Evolutionary conservation across 1,139 yeast genomes (phyloP).

Genomic region (Ogataea hybrid): DNA sequence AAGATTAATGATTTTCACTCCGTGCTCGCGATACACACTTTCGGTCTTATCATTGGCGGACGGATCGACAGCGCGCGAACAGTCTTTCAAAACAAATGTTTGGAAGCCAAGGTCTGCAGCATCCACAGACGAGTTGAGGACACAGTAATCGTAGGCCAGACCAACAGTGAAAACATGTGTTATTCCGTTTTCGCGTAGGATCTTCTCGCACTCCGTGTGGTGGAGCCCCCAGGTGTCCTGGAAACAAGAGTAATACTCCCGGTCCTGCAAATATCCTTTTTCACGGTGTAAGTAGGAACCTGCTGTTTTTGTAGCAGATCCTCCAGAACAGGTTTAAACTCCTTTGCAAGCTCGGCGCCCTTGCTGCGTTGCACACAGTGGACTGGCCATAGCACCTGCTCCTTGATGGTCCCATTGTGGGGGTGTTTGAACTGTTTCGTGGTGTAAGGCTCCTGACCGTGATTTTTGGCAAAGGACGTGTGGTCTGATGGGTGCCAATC

Average conservation of each 20-base stretch:
- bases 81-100: slow-evolving; percentile 58
- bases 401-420: slow-evolving; percentile 34
- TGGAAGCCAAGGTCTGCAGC: slow-evolving; percentile 59
- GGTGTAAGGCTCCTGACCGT: slow-evolving; percentile 54
- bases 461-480: slow-evolving; percentile 76
- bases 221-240: slow-evolving; percentile 74
- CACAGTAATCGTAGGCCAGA: slow-evolving; percentile 85
- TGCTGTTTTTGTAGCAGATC: slow-evolving; percentile 27
- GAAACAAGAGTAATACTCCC: slow-evolving; percentile 92
- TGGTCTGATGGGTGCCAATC: slow-evolving; percentile 90
- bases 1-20: slow-evolving; percentile 19
- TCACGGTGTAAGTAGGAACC: slow-evolving; percentile 44
- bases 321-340: slow-evolving; percentile 35
- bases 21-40: slow-evolving; percentile 17
- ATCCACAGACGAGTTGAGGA: slow-evolving; percentile 70
- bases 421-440: slow-evolving; percentile 54
- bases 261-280: slow-evolving; percentile 63
- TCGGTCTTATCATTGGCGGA: slow-evolving; percentile 28
- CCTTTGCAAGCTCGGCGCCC: slow-evolving; percentile 66
- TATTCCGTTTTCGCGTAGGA: slow-evolving; percentile 45
- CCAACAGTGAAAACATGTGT: slow-evolving; percentile 75
- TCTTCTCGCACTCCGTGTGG: slow-evolving; percentile 59
- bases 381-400: slow-evolving; percentile 79
- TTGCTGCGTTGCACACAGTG: slow-evolving; percentile 74
- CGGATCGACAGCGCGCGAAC: slow-evolving; percentile 47